These are phyloP conservation scores for Amphirosellinia nigrospora DNA, from an alignment of 495 filamentous ascomycete genomes.

Conservation along the genomic window DNA sequence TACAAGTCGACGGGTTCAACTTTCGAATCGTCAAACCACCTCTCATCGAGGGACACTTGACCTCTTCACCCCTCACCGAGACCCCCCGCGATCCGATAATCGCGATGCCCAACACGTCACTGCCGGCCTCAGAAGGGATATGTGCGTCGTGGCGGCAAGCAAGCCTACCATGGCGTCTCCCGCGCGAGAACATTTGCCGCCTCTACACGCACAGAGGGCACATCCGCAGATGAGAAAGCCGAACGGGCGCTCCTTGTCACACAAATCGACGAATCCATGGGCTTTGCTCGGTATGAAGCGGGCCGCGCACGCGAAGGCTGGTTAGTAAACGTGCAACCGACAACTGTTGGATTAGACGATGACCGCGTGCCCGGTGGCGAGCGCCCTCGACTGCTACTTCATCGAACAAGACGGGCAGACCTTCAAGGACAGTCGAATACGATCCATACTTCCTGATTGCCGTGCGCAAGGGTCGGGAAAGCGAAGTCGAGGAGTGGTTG, in stretches of 20 bases:
- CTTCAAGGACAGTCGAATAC: conserved; percentile 94
- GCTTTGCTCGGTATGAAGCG: conserved; percentile 89
- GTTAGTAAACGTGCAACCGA: conserved; percentile 94
- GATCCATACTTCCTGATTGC: conserved; percentile 96
- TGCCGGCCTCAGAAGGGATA: conserved; percentile 59
- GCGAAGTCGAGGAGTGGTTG: conserved; percentile 96
- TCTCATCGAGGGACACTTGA: conserved; percentile 15
- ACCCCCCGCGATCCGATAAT: background rate
- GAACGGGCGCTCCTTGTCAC: conserved; percentile 84
- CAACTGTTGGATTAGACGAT: conserved; percentile 74
- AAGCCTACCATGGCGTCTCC: conserved; percentile 58
- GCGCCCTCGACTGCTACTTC: conserved; percentile 96
- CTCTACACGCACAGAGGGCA: conserved; percentile 77
- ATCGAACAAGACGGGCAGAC: conserved; percentile 90
- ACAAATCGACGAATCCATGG: conserved; percentile 91
- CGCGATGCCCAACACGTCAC: conserved; percentile 55
- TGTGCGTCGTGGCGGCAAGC: conserved; percentile 56
- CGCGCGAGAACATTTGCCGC: conserved; percentile 76
- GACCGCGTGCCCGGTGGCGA: conserved; percentile 74
- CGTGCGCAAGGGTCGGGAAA: conserved; percentile 83
- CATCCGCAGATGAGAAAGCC: conserved; percentile 81
- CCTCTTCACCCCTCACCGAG: conserved; percentile 10
- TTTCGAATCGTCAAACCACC: conserved; percentile 19
- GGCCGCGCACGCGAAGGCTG: conserved; percentile 87
- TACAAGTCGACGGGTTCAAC: background rate